Evolutionary conservation across 345 rosid species (phyloP), one percentile per base, ranked within the genome.

Genomic region (Arabis hirsuta): DNA sequence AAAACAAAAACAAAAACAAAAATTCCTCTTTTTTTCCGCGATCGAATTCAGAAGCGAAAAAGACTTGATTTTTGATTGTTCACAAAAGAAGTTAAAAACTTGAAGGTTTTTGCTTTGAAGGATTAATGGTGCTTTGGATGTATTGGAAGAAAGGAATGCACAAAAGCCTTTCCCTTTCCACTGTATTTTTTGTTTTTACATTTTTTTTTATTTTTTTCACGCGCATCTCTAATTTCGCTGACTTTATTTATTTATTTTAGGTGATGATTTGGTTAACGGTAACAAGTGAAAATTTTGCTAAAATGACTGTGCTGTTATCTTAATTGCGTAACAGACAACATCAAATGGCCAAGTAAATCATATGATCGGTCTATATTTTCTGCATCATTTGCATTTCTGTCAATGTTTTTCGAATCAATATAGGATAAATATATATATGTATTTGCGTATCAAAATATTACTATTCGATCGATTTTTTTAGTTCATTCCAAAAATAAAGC

Each of bases 101-200:
- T 38, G 4, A 44, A 62, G 34, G 43, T 22, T 42, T 43, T 14
- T 42, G 62, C 36, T 46, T 54, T 43, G 45, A 4, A 42, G 48
- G 6, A 32, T 50, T 63, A 44, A 44, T 73, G 79, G 66, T 65
- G 70, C 58, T 58, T 51, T 72, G 85, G 80, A 75, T 85, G 85
- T 42, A 88, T 86, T 87, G 67, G 55, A 87, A 87, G 94, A 76
- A 83, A 89, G 85, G 79, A 76, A 76, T 69, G 48, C 74, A 39
- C 71, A 74, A 36, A 69, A 48, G 60, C 47, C 42, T 55, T 60
- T 43, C 32, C 65, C 20, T 75, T 75, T 68, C 24, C 52, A 0
- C 2, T 58, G 7, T 63, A 14, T 34, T 34, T 6, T 6, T 2
- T 9, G 12, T n/a, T 47, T 55, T 56, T 46, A 32, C 12, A 12